Evolutionary conservation across 75 land plant species (phyloP).

Genomic region (Cupressus sempervirens): DNA sequence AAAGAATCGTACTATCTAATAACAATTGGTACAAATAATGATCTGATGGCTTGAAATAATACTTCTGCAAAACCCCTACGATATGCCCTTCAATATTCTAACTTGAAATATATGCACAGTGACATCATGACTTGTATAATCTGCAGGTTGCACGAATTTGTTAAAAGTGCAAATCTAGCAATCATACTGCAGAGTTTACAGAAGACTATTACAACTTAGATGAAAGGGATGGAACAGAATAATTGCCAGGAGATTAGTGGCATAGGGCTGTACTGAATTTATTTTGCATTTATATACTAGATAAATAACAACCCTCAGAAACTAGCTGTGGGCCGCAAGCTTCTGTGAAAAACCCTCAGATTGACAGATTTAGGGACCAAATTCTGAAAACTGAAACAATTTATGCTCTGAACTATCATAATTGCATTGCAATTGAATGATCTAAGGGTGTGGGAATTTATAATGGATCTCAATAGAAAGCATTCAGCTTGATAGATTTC

Average conservation of each 20-base stretch:
- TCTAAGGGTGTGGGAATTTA: too few species aligned
- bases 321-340: slow-evolving; percentile 64
- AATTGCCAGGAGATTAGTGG: slow-evolving; percentile 46
- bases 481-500: too few species aligned
- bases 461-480: too few species aligned
- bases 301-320: slow-evolving; percentile 40
- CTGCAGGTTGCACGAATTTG: slow-evolving; percentile 58
- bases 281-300: slow-evolving; percentile 68
- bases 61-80: not conserved
- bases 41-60: not conserved
- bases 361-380: not conserved
- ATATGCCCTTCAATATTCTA: not conserved
- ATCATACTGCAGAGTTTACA: slow-evolving; percentile 66
- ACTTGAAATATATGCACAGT: not conserved
- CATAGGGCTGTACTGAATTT: slow-evolving; percentile 57
- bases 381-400: too few species aligned
- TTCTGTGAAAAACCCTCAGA: slow-evolving; percentile 38
- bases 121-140: not conserved
- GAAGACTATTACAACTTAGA: slow-evolving; percentile 62
- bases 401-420: too few species aligned
- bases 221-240: slow-evolving; percentile 55
- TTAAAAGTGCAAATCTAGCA: slow-evolving; percentile 52
- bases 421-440: too few species aligned
- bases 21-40: not conserved
- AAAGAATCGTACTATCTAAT: not conserved